phyloP scores from a whole-genome alignment of 1,284 basidiomycete genomes.

The Afroboletus lepidellus region DNA sequence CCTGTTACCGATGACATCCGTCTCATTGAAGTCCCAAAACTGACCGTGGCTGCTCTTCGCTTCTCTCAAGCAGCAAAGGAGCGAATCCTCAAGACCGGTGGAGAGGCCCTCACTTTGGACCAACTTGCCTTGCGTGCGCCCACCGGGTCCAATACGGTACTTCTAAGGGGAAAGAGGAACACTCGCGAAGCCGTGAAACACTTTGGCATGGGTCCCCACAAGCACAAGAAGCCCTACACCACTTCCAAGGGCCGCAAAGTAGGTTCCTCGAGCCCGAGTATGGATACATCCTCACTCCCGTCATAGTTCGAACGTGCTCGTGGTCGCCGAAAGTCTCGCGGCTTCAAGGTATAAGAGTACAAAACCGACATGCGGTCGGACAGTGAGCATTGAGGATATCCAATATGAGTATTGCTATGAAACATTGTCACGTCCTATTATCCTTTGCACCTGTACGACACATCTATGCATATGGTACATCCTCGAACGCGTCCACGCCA shows the following conservation, averaged over 20 bases:
- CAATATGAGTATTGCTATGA: constrained; percentile 28
- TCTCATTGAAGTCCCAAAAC: constrained; percentile 83
- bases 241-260: constrained; percentile 95
- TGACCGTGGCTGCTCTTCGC: constrained; percentile 91
- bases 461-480: constrained; percentile 28
- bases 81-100: constrained; percentile 93
- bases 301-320: constrained; percentile 80
- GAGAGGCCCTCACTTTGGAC: constrained; percentile 94
- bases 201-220: constrained; percentile 93
- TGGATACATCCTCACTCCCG: constrained; percentile 11
- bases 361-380: constrained; percentile 26
- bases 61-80: constrained; percentile 94
- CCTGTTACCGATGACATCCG: constrained; percentile 98
- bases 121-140: constrained; percentile 94
- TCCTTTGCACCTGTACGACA: constrained; percentile 22
- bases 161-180: constrained; percentile 91
- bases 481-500: constrained; percentile 8
- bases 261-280: constrained; percentile 6
- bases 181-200: constrained; percentile 94
- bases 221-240: constrained; percentile 94
- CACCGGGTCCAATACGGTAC: constrained; percentile 92
- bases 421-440: constrained; percentile 17
- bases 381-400: constrained; percentile 25
- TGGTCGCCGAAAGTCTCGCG: constrained; percentile 92
- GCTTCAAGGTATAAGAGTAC: constrained; percentile 77